These are phyloP conservation scores for Saussurea involucrata DNA, from an alignment of 129 eudicot genomes.

Conservation along the genomic window DNA sequence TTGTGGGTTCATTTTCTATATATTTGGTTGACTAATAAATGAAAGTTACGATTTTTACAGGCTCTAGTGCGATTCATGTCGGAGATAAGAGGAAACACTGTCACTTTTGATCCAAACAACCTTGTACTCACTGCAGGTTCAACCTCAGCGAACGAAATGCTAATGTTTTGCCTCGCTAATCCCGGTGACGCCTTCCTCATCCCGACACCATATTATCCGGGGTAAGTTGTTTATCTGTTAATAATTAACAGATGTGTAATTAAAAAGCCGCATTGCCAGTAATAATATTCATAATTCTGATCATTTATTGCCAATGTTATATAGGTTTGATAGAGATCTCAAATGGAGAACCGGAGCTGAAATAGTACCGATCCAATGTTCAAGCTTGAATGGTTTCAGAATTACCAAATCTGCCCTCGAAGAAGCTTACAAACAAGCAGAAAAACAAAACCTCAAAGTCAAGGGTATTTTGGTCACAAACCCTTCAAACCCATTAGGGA, in stretches of 20 bases:
- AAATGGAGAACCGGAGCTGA: constrained; percentile 95
- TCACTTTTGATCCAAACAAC: constrained; percentile 61
- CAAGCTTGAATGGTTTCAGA: constrained; percentile 73
- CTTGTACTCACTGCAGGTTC: constrained; percentile 93
- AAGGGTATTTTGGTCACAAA: constrained; percentile 85
- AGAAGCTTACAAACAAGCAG: constrained; percentile 69
- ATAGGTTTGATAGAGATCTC: constrained; percentile 96
- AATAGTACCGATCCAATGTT: constrained; percentile 86
- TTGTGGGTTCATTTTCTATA: background rate
- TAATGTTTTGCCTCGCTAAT: constrained; percentile 88
- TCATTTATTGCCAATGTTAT: background rate
- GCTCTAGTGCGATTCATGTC: constrained; percentile 80
- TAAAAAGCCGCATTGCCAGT: background rate
- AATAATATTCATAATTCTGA: background rate
- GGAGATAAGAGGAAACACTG: constrained; percentile 79
- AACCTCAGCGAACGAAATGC: constrained; percentile 85
- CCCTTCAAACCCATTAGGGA: constrained; percentile 95
- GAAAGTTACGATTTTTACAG: constrained; percentile 33
- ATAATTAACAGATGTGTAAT: background rate
- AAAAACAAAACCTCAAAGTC: constrained; percentile 64
- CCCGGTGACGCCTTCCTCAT: constrained; percentile 88
- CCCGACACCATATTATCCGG: constrained; percentile 95
- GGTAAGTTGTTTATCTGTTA: constrained; percentile 59
- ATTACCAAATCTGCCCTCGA: constrained; percentile 78
- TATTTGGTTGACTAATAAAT: background rate